Evolutionary conservation across 2,329 filamentous ascomycete species (phyloP), one percentile per base, ranked within the genome.

Genomic region (Akanthomyces dipterigenus): DNA sequence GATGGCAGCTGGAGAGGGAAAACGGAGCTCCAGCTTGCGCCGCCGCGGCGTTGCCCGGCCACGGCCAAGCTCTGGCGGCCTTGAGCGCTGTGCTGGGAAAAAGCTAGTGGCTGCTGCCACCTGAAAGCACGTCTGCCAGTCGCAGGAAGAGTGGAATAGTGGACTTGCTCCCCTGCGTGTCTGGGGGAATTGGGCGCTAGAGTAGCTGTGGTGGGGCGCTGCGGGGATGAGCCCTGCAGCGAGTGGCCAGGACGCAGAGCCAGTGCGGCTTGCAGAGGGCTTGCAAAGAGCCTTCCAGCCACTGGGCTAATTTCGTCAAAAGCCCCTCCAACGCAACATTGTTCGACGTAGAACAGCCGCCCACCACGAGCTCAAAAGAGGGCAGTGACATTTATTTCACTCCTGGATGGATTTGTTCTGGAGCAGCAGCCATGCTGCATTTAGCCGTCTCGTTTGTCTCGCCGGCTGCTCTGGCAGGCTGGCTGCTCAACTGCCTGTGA

Each of bases 111-210:
- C 55, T 48, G 55, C 48, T 38, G 55, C 42, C 40, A 43, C 55
- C 36, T 59, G 34, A 22, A 42, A 50, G 45, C 31, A 46, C 55
- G 34, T 38, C 24, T 57, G 43, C 9, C 28, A 24, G 54, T 46
- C 14, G 54, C 54, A 45, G 24, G 16, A 12, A 28, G 38, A 53
- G 45, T 53, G 45, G 45, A 49, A 28, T n/a, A 60, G 56, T 60
- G 48, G 55, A 50, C 45, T 55, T 14, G n/a, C 11, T 16, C 46
- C 45, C 24, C 55, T 50, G 43, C 43, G 48, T 31, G 56, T 60
- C 56, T 60, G 56, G 56, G 56, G 56, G 48, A 53, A 51, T 20
- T 36, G 11, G 38, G 38, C 48, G 56, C 56, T 60, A 60, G 24
- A 2, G 56, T 20, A 60, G 56, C 56, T 60, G 8, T 60, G 38